A percentile compares a stretch with the other conserved stretches of the same genome.
Evolutionary conservation across 2,329 filamentous ascomycete genomes (phyloP).

Genomic region (Penicillium sumatraense): DNA sequence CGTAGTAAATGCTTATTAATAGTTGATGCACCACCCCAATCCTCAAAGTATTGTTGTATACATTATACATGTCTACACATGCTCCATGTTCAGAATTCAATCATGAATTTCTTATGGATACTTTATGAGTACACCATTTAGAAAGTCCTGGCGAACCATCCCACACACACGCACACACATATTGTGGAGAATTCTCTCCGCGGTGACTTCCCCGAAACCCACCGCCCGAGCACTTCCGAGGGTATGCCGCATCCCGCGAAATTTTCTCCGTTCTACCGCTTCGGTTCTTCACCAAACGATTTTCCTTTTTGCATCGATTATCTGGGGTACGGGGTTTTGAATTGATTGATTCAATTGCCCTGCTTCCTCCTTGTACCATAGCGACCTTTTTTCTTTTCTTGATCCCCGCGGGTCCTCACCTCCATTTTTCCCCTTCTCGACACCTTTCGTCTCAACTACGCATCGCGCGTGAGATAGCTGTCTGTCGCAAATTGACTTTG

Average conservation of each 20-base stretch:
- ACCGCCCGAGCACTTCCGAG: conserved; percentile 46
- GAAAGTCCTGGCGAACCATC: too few relatives aligned
- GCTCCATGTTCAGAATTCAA: too few relatives aligned
- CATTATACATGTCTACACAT: too few relatives aligned
- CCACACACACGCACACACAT: too few relatives aligned
- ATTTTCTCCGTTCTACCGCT: conserved; percentile 45
- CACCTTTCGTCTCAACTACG: conserved; percentile 13
- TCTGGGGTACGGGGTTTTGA: conserved; percentile 40
- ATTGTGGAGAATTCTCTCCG: conserved; percentile 24
- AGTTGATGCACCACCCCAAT: too few relatives aligned
- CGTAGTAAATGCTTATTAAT: too few relatives aligned
- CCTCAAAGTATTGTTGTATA: too few relatives aligned
- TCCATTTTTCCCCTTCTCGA: conserved; percentile 22
- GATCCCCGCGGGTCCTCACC: conserved; percentile 23
- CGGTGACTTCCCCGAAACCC: conserved; percentile 30
- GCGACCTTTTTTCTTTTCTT: conserved; percentile 26
- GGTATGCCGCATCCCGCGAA: conserved; percentile 47
- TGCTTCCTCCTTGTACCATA: conserved; percentile 37
- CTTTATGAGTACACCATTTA: too few relatives aligned
- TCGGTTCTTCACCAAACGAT: conserved; percentile 23
- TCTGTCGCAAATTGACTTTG: conserved; percentile 22
- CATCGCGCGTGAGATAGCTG: conserved; percentile 27
- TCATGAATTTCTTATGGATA: too few relatives aligned
- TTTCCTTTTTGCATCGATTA: conserved; percentile 30
- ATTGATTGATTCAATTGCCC: conserved; percentile 37